Evolutionary conservation across 2,329 filamentous ascomycete species (phyloP).

Genomic region (Fonsecaea nubica): DNA sequence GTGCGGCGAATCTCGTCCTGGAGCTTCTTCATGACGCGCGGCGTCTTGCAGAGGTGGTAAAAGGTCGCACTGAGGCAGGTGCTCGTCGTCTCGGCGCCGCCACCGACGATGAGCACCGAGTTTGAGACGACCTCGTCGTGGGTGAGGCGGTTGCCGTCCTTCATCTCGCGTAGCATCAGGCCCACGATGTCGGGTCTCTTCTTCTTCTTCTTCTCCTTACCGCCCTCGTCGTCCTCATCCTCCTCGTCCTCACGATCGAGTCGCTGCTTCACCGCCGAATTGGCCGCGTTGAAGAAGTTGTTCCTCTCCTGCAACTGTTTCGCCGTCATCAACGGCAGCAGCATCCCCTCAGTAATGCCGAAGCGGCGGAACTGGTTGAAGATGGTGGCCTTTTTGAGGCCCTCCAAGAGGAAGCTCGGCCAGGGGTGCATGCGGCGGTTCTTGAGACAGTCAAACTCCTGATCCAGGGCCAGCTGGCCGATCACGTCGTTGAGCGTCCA

Average conservation of each 20-base stretch:
- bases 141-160: slow-evolving; percentile 64
- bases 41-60: slow-evolving; percentile 50
- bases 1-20: slow-evolving; percentile 46
- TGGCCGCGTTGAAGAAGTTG: slow-evolving; percentile 26
- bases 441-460: slow-evolving; percentile 45
- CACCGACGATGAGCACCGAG: slow-evolving; percentile 63
- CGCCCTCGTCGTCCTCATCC: slow-evolving; percentile 52
- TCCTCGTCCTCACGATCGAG: slow-evolving; percentile 20
- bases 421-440: slow-evolving; percentile 43
- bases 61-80: slow-evolving; percentile 60
- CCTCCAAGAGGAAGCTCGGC: slow-evolving; percentile 42
- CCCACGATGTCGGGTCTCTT: slow-evolving; percentile 54
- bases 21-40: slow-evolving; percentile 43
- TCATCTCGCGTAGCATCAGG: slow-evolving; percentile 32
- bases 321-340: slow-evolving; percentile 24
- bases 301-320: slow-evolving; percentile 24
- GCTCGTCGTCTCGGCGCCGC: slow-evolving; percentile 74
- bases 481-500: slow-evolving; percentile 54
- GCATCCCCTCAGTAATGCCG: slow-evolving; percentile 15
- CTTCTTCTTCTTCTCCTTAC: slow-evolving; percentile 67
- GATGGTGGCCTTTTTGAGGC: slow-evolving; percentile 39
- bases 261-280: slow-evolving; percentile 15
- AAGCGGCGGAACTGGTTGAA: slow-evolving; percentile 31
- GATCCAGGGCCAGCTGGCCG: slow-evolving; percentile 45
- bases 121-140: slow-evolving; percentile 67